Evolutionary conservation across 176 grass and related monocot species (phyloP).

Genomic region (Eremochloa ophiuroides): DNA sequence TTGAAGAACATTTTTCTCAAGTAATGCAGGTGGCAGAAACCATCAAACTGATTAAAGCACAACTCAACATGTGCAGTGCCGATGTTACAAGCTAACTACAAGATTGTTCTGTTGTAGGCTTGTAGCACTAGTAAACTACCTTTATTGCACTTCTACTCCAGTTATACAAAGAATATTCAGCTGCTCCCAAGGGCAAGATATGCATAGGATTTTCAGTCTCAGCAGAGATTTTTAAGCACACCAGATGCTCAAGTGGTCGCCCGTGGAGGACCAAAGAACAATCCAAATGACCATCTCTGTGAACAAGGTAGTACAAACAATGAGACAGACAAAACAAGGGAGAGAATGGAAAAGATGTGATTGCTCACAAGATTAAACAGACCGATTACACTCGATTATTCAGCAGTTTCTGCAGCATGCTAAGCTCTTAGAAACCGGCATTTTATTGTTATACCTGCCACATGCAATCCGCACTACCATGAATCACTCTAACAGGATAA

Average conservation of each 20-base stretch:
- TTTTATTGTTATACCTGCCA: constrained; percentile 14
- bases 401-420: constrained; percentile 4
- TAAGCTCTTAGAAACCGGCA: constrained; percentile 1
- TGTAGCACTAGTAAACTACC: not conserved
- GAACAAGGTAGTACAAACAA: not conserved
- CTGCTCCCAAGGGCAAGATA: not conserved
- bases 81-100: not conserved
- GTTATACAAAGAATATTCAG: not conserved
- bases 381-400: constrained; percentile 5
- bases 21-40: not conserved
- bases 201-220: not conserved
- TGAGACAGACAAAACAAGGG: not conserved
- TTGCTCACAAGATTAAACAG: not conserved
- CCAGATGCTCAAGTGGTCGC: not conserved
- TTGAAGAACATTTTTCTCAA: not conserved
- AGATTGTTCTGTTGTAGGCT: not conserved
- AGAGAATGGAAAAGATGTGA: not conserved
- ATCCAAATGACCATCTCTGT: not conserved
- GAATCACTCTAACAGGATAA: not conserved
- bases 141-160: not conserved
- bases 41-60: not conserved
- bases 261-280: not conserved
- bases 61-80: not conserved
- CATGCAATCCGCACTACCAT: not conserved
- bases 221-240: not conserved